Percentiles rank a stretch among this genome's conserved stretches.
These are phyloP conservation scores for Suillus placidus DNA, from an alignment of 768 basidiomycete genomes.

Conservation along the genomic window DNA sequence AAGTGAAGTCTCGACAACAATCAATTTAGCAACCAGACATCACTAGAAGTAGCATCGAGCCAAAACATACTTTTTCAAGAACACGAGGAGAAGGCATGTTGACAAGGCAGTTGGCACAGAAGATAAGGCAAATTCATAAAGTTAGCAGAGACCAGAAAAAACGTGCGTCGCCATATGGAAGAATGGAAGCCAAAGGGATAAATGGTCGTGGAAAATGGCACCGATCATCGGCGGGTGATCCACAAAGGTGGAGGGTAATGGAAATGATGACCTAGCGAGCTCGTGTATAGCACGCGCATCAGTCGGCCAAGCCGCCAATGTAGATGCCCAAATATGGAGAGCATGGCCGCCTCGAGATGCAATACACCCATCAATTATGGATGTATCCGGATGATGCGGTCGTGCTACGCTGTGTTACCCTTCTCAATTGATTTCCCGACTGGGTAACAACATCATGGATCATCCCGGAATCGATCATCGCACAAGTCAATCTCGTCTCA, in stretches of 20 bases:
- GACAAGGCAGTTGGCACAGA: not conserved
- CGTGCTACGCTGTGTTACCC: not conserved
- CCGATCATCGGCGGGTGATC: slow-evolving; percentile 10
- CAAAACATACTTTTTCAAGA: slow-evolving; percentile 2
- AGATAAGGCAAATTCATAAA: not conserved
- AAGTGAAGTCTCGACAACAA: slow-evolving; percentile 7
- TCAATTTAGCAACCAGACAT: not conserved
- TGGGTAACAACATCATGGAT: not conserved
- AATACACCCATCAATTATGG: slow-evolving; percentile 33
- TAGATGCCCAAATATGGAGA: slow-evolving; percentile 20
- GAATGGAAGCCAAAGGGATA: slow-evolving; percentile 9
- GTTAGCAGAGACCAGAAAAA: slow-evolving; percentile 4
- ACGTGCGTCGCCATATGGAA: slow-evolving; percentile 4
- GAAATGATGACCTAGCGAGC: slow-evolving; percentile 19
- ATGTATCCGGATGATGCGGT: not conserved
- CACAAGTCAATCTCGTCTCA: slow-evolving; percentile 1
- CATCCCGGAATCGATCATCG: slow-evolving; percentile 5
- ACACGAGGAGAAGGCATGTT: slow-evolving; percentile 6
- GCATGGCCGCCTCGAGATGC: slow-evolving; percentile 27
- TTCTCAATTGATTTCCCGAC: slow-evolving; percentile 3
- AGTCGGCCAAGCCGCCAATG: slow-evolving; percentile 14
- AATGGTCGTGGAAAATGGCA: slow-evolving; percentile 1
- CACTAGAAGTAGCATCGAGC: not conserved
- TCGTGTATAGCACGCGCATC: slow-evolving; percentile 22
- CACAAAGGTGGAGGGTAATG: slow-evolving; percentile 11